Evolutionary conservation across 345 rosid genomes (phyloP), one percentile per base, ranked within the genome.

Genomic region (Laguncularia racemosa): DNA sequence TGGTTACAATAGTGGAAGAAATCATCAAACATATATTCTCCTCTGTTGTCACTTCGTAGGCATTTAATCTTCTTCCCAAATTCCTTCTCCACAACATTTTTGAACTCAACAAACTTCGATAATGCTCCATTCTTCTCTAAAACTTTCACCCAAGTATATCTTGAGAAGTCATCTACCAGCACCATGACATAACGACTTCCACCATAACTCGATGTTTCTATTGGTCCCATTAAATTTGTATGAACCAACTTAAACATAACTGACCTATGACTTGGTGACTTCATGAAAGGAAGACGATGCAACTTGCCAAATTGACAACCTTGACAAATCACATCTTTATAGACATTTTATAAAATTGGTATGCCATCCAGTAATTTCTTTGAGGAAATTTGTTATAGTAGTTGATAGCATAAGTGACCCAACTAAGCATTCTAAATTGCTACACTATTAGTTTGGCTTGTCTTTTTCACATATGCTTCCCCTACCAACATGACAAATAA

Each of bases 121-220:
- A n/a, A n/a, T n/a, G n/a, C n/a, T n/a, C n/a, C n/a, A n/a, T 89
- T 96, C 26, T 95, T 96, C 98, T 89, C 96, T 89, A 87, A 58
- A 69, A 80, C 2, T 13, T 65, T 57, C 9, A 48, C 68, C 23
- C 59, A 48, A 64, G 45, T 26, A 26, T 26, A 26, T 26, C 28
- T 26, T 26, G 28, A 26, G 28, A 26, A 2, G 28, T 26, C 28
- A 26, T 26, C 28, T 26, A 26, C 28, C 6, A 26, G 6, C 28
- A 26, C 28, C 28, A 26, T 26, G 28, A 26, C 28, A 26, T 26
- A 6, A 6, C 28, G 28, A 26, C 3, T 26, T 26, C 28, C 28
- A 26, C 28, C 28, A 26, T 26, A 26, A 26, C 28, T 26, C 28
- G 28, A 26, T 26, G 28, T 26, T 26, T 26, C 6, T 26, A 6